phyloP scores from a whole-genome alignment of 2,329 filamentous ascomycete genomes.

The Verticillium klebahnii region DNA sequence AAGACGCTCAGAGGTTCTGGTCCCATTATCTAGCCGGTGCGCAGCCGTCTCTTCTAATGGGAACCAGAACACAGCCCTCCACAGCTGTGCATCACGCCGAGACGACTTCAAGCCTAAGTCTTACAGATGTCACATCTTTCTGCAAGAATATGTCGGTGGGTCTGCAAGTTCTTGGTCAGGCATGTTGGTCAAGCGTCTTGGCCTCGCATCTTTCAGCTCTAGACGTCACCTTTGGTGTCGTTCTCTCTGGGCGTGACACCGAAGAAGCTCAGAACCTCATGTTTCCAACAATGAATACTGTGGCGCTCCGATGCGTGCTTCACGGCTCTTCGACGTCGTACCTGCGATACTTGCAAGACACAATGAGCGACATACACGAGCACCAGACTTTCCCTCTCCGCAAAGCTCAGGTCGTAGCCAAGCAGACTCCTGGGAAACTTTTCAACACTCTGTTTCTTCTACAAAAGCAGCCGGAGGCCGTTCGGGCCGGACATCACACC shows the following conservation, averaged over 20 bases:
- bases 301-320: slow-evolving; percentile 67
- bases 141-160: slow-evolving; percentile 67
- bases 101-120: slow-evolving; percentile 25
- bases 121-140: slow-evolving; percentile 37
- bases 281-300: slow-evolving; percentile 92
- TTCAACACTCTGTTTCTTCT: slow-evolving; percentile 56
- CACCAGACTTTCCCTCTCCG: slow-evolving; percentile 76
- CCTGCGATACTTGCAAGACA: slow-evolving; percentile 69
- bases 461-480: slow-evolving; percentile 30
- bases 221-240: slow-evolving; percentile 77
- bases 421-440: slow-evolving; percentile 29
- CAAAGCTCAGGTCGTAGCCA: slow-evolving; percentile 49
- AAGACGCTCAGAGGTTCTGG: slow-evolving; percentile 58
- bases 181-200: slow-evolving; percentile 69
- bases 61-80: slow-evolving; percentile 21
- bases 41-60: slow-evolving; percentile 27
- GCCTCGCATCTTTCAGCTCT: slow-evolving; percentile 58
- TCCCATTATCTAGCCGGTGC: slow-evolving; percentile 55
- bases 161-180: slow-evolving; percentile 70
- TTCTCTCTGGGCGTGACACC: slow-evolving; percentile 79
- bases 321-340: slow-evolving; percentile 64
- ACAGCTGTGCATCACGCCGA: slow-evolving; percentile 33
- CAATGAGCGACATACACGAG: slow-evolving; percentile 59
- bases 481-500: neutral
- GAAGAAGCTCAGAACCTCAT: slow-evolving; percentile 62